Percentiles rank a stretch among this genome's conserved stretches.
Conservation (phyloP, 805 yeast genomes). For the Ogataea parapolymorpha region DNA sequence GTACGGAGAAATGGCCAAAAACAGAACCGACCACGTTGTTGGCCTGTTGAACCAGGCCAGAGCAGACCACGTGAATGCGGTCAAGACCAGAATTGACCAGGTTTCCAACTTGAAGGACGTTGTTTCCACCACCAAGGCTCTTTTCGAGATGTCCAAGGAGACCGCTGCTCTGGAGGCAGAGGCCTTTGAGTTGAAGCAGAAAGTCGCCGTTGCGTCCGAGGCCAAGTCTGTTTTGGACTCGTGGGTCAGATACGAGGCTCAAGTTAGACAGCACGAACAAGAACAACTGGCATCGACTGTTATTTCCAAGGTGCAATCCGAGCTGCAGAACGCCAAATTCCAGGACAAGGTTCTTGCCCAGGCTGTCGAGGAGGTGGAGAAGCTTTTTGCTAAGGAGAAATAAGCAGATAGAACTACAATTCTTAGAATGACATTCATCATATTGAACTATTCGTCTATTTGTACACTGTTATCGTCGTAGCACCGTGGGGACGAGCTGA, state of each 20-base stretch:
- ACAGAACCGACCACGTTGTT: constrained; percentile 55
- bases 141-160: constrained; percentile 93
- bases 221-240: constrained; percentile 96
- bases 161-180: constrained; percentile 95
- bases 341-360: constrained; percentile 90
- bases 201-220: constrained; percentile 80
- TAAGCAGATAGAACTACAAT: constrained; percentile 4
- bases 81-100: constrained; percentile 83
- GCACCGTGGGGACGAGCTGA: constrained; percentile 20
- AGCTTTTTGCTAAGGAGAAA: constrained; percentile 51
- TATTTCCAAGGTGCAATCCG: constrained; percentile 82
- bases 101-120: constrained; percentile 90
- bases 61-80: constrained; percentile 87
- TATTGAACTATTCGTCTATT: constrained; percentile 2
- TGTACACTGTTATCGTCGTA: constrained; percentile 7
- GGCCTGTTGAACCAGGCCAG: constrained; percentile 82
- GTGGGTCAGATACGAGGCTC: constrained; percentile 98
- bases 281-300: constrained; percentile 84
- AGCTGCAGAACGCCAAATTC: constrained; percentile 82
- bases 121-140: constrained; percentile 83
- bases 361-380: constrained; percentile 90
- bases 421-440: constrained; percentile 4
- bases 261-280: constrained; percentile 95
- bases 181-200: constrained; percentile 89
- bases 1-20: constrained; percentile 90